Base-by-base conservation (phyloP, 148 eudicot genomes). In the Rhododendron kiyosumense region DNA sequence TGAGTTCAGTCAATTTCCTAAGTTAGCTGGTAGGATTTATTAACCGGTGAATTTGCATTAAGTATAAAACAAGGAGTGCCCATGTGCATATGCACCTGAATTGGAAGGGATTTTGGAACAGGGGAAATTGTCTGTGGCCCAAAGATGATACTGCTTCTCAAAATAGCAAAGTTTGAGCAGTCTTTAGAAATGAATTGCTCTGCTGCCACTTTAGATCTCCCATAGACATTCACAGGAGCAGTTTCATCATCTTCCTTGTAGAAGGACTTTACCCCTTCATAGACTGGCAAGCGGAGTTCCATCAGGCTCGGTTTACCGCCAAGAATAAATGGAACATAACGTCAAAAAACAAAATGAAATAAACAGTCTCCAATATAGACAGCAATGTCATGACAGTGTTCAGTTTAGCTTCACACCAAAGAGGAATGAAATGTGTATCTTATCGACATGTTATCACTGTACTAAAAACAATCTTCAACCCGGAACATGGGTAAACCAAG, bases 81-180 rank as follows among this genome's bases (percentile, higher is more conserved):
- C 1, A 17, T 43, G 13, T 43, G 49, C 36, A 34, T 84, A 87
- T 84, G 51, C 38, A 96, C 99, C 97, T 96, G 99, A 90, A 95
- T 84, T 52, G 98, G 99, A 88, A 96, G 99, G 77, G 98, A 93
- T 87, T 96, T 96, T 22, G 93, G 91, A 82, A 95, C 94, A 49
- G 98, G 97, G 48, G 97, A 94, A 84, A 92, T 80, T 26, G 95
- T 92, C 85, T 95, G 98, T 51, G 98, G 95, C 17, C 99, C 99
- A 86, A 87, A 93, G 49, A 96, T 96, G 85, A 96, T 96, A 81
- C 99, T 96, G 94, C 99, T 93, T 91, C 99, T 93, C 91, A 96
- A 86, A 78, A 95, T 96, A 41, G 95, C 97, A 88, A 89, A 96
- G 89, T 94, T 95, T 24, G 91, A 86, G 78, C 90, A 95, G 87